phyloP scores from a whole-genome alignment of 352 stramenopile species.

The Phytophthora megakarya region DNA sequence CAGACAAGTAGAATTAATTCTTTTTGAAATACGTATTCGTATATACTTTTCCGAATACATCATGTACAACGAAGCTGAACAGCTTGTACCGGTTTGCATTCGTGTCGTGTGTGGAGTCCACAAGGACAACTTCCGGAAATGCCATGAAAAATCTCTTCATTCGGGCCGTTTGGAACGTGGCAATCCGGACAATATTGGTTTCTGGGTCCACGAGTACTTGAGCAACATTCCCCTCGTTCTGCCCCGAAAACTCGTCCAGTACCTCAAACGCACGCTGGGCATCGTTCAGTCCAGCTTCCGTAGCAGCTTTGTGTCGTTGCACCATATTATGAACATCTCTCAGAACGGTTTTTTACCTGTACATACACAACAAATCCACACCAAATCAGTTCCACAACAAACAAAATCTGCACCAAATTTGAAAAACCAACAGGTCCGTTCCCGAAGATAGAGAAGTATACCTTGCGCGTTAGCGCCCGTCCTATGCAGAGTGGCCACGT shows the following conservation, averaged over 20 bases:
- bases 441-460: neutral
- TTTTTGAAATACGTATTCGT: too few species aligned
- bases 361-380: neutral
- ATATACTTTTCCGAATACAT: constrained; percentile 9
- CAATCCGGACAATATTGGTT: neutral
- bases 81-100: constrained; percentile 20
- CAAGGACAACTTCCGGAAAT: constrained; percentile 8
- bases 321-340: constrained; percentile 20
- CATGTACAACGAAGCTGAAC: constrained; percentile 19
- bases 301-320: neutral
- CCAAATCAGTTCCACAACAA: neutral
- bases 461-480: neutral
- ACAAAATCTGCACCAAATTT: neutral
- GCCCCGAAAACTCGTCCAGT: constrained; percentile 9
- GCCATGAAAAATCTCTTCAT: constrained; percentile 16
- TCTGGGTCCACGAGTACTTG: neutral
- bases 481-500: neutral
- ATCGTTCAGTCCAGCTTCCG: neutral
- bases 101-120: constrained; percentile 17
- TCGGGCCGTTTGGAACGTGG: constrained; percentile 5
- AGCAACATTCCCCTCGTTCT: constrained; percentile 2
- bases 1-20: too few species aligned
- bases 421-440: neutral
- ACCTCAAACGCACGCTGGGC: neutral
- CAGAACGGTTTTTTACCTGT: neutral